phyloP scores from a whole-genome alignment of 139 green algal genomes.

The Micromonas commoda region DNA sequence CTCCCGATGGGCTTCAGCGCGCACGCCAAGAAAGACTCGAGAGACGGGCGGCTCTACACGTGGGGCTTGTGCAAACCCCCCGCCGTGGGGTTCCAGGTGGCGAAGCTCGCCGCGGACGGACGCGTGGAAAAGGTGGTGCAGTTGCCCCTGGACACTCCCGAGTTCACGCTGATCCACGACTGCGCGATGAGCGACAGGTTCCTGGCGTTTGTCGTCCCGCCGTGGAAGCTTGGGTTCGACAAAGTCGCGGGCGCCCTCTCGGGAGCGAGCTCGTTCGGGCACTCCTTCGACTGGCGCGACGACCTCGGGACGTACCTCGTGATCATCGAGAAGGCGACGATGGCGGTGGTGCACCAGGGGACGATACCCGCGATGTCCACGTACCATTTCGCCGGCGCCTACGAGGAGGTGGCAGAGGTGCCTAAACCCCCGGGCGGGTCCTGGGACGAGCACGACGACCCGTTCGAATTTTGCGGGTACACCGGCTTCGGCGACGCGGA shows the following conservation, averaged over 20 bases:
- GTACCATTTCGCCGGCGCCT: constrained; percentile 35
- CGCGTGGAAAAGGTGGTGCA: not conserved
- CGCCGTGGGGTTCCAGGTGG: not conserved
- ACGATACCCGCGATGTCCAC: constrained; percentile 22
- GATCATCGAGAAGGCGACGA: constrained; percentile 10
- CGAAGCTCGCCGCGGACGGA: not conserved
- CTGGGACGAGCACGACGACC: no score
- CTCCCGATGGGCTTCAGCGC: constrained; percentile 31
- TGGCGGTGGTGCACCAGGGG: constrained; percentile 26
- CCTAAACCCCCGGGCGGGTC: no score
- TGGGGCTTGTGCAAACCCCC: constrained; percentile 7
- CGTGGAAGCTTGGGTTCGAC: constrained; percentile 7
- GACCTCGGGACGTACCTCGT: constrained; percentile 18
- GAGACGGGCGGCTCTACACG: constrained; percentile 24
- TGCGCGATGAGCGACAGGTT: constrained; percentile 31
- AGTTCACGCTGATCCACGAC: constrained; percentile 34
- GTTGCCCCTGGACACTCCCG: not conserved
- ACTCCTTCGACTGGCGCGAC: constrained; percentile 12
- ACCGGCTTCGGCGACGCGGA: constrained; percentile 19
- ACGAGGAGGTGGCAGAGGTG: constrained; percentile 21
- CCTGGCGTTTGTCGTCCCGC: constrained; percentile 30
- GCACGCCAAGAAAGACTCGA: constrained; percentile 33
- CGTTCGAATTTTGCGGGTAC: no score
- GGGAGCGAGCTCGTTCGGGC: constrained; percentile 10
- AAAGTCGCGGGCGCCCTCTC: not conserved